These are phyloP conservation scores for Rubroshorea leprosula DNA, from an alignment of 345 rosid species.

Conservation along the genomic window DNA sequence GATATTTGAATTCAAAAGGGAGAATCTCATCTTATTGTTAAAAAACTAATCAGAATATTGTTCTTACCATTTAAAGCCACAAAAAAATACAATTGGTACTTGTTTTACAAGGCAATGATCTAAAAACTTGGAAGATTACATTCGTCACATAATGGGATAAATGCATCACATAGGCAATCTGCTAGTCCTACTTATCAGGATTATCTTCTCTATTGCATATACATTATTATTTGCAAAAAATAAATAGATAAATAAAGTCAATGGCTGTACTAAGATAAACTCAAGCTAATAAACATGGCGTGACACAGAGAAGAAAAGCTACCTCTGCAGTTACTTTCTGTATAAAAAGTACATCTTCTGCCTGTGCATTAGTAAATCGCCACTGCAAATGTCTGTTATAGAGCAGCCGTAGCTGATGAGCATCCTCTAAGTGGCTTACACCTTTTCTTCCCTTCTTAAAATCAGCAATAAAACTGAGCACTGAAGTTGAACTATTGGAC, in stretches of 20 bases:
- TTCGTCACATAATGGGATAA: background rate
- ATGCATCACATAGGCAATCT: background rate
- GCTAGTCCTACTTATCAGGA: background rate
- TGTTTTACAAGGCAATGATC: background rate
- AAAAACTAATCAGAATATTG: background rate
- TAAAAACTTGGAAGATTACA: too few species aligned
- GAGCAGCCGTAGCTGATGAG: constrained; percentile 77
- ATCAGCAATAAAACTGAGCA: constrained; percentile 83
- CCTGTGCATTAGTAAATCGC: constrained; percentile 78
- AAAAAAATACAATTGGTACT: background rate
- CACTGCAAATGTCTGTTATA: constrained; percentile 85
- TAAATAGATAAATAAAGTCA: too few species aligned
- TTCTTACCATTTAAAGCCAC: background rate
- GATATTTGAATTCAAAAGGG: background rate
- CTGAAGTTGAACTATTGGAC: constrained; percentile 57
- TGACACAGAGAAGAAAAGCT: constrained; percentile 14
- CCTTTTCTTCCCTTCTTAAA: constrained; percentile 71
- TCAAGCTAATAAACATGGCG: background rate
- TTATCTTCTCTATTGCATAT: background rate
- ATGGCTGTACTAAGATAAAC: background rate
- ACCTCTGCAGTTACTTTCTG: constrained; percentile 85
- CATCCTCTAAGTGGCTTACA: constrained; percentile 71
- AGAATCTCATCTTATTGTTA: background rate
- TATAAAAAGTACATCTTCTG: constrained; percentile 58
- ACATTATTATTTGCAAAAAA: too few species aligned